Base-by-base conservation (phyloP, 179 eudicot species). In the Gypsophila paniculata region DNA sequence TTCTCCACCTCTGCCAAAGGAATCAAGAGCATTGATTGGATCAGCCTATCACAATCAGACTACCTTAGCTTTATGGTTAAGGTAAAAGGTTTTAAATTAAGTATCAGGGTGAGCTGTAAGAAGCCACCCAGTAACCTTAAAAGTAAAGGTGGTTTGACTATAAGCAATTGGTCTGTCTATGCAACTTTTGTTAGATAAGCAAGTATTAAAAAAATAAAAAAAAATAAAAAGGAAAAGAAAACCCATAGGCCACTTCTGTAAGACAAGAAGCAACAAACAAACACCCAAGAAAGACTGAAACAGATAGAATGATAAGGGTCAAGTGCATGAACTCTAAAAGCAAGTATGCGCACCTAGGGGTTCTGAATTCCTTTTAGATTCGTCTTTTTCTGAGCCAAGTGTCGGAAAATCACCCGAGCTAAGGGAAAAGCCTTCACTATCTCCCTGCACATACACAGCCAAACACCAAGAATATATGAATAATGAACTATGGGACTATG, bases 351-450 rank as follows among this genome's bases (percentile, higher is more conserved):
- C 74, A 93, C 97, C 97, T 85, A 76, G 74, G 42, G 81, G 66
- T 44, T 86, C 91, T 12, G 44, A 25, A 66, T 72, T 82, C 78
- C 80, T 86, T 75, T 73, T 78, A 64, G 93, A 79, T 80, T 75
- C 78, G 12, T 87, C 91, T 79, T 81, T 91, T 63, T 91, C 94
- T 11, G 97, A 79, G 61, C 99, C 96, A 83, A 94, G 96, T 19
- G 96, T 87, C 0, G 99, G 96, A 78, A 94, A 94, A 82, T 91
- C 99, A 69, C 99, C 97, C 68, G 97, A 85, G 68, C 77, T 86
- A 74, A 94, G 85, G 62, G 97, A 80, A 70, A 94, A 94, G 39
- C 79, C 89, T 69, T 87, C 89, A n/a, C 69, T 81, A 60, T 74
- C 64, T 65, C 88, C 90, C 99, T 91, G 84, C 79, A 82, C 9